Evolutionary conservation across 805 yeast genomes (phyloP).

Genomic region (Saturnispora halmiae): DNA sequence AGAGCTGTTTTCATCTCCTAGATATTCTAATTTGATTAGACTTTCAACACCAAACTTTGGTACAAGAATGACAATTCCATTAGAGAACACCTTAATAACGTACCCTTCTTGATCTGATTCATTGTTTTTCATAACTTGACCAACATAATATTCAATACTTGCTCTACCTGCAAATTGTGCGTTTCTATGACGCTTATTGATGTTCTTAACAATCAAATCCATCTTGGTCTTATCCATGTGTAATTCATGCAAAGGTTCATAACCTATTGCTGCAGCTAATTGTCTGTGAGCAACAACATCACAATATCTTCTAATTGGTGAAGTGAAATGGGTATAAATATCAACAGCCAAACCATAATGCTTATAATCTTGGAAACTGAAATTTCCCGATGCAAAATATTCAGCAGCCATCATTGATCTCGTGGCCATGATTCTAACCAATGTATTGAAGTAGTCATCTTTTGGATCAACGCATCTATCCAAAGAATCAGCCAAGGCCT

Average conservation of each 20-base stretch:
- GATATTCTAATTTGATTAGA: constrained; percentile 68
- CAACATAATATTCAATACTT: constrained; percentile 93
- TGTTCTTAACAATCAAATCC: constrained; percentile 81
- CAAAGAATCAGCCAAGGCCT: constrained; percentile 85
- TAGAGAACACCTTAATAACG: constrained; percentile 82
- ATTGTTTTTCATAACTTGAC: constrained; percentile 88
- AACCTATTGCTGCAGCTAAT: constrained; percentile 95
- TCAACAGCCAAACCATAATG: constrained; percentile 98
- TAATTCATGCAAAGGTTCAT: constrained; percentile 69
- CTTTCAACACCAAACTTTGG: constrained; percentile 97
- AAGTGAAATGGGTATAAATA: constrained; percentile 95
- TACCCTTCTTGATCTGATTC: constrained; percentile 81
- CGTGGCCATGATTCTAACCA: constrained; percentile 92
- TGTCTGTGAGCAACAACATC: constrained; percentile 97
- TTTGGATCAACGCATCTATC: constrained; percentile 76
- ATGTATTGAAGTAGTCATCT: constrained; percentile 88
- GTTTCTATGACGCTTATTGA: constrained; percentile 89
- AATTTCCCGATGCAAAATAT: constrained; percentile 86
- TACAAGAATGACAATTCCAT: constrained; percentile 89
- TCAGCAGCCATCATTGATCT: constrained; percentile 99
- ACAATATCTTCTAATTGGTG: constrained; percentile 96
- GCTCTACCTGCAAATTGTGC: constrained; percentile 99
- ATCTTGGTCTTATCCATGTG: constrained; percentile 86
- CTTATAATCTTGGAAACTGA: constrained; percentile 80
- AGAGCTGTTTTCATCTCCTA: constrained; percentile 57